Percentiles rank a stretch among this genome's conserved stretches.
phyloP scores from a whole-genome alignment of 2,329 filamentous ascomycete species.

The Geosmithia putterillii region DNA sequence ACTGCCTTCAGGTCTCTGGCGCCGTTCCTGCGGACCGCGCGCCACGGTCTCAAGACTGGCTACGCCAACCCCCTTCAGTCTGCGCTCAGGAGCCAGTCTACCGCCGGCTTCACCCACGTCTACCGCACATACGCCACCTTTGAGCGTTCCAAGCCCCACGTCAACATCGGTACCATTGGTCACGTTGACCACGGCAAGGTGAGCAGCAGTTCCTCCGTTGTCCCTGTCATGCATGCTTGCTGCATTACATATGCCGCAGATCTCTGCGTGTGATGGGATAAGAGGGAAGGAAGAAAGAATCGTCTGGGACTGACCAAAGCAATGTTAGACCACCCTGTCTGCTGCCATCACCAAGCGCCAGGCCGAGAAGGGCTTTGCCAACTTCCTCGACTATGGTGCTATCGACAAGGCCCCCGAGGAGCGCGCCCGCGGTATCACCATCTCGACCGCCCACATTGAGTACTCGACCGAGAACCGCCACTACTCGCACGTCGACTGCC shows the following conservation, averaged over 20 bases:
- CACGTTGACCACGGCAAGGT: constrained; percentile 99
- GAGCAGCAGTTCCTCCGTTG: not conserved
- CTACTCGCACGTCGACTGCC: constrained; percentile 99
- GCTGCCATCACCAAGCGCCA: constrained; percentile 98
- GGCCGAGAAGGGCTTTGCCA: constrained; percentile 85
- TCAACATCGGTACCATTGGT: constrained; percentile 98
- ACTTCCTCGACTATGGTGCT: constrained; percentile 91
- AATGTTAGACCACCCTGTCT: constrained; percentile 92
- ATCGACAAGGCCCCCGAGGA: constrained; percentile 99
- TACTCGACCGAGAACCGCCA: constrained; percentile 89
- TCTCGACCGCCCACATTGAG: constrained; percentile 96
- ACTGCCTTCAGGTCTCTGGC: constrained; percentile 65
- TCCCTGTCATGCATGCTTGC: not conserved
- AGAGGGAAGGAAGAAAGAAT: constrained; percentile 47
- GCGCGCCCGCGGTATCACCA: constrained; percentile 99
- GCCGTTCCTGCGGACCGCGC: constrained; percentile 73
- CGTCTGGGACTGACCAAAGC: constrained; percentile 36
- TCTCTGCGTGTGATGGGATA: too few relatives aligned
- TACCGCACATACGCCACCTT: constrained; percentile 58
- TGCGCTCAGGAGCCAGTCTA: constrained; percentile 49
- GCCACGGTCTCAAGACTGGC: constrained; percentile 57
- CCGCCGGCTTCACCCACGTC: constrained; percentile 52
- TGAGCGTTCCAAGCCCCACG: constrained; percentile 89
- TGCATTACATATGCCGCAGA: not conserved
- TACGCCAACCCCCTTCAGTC: constrained; percentile 67